Base-by-base conservation (phyloP, 2,329 filamentous ascomycete genomes). In the Bipolaris oryzae region DNA sequence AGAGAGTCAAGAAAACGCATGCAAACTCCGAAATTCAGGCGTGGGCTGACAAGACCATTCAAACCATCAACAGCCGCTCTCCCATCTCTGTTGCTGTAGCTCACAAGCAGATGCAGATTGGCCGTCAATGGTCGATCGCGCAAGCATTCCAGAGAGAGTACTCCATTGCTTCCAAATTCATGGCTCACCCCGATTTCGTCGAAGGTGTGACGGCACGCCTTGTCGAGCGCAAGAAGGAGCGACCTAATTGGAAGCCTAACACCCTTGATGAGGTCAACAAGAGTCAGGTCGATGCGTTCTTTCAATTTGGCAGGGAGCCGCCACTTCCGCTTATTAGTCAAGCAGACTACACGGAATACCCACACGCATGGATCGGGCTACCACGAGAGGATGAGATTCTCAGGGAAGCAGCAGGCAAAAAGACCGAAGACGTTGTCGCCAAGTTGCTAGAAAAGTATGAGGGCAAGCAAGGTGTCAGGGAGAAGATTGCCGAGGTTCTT, bases 181-280 rank as follows among this genome's bases (percentile, higher is more conserved):
- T 99, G 94, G 83, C 84, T 54, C 89, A 95, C 74, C 89, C 86
- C 4, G 95, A 99, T 77, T 99, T 99, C 72, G 87, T 87, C 41
- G 91, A 96, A 78, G 95, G 95, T 51, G 94, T 99, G n/a, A 86
- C 86, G 49, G 89, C 92, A 21, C 84, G 89, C 46, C 83, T 99
- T 38, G 84, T 95, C 67, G 83, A 86, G 70, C 92, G 92, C 78
- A 83, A 84, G 42, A 79, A 85, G 49, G 80, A 80, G 62, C 81
- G 81, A 20, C 90, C 93, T 1, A 80, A 83, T 59, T 99, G 95
- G 95, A 77, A 89, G 62, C 93, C 92, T 3, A 82, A 84, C 41
- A 86, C 84, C 6, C 82, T 98, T 1, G 82, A 86, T n/a, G 87
- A 89, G 35, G 85, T 96, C 51, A 76, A 76, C 2, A 71, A 81